Conservation (phyloP, 2,329 filamentous ascomycete genomes). For the Achaetomium macrosporum region DNA sequence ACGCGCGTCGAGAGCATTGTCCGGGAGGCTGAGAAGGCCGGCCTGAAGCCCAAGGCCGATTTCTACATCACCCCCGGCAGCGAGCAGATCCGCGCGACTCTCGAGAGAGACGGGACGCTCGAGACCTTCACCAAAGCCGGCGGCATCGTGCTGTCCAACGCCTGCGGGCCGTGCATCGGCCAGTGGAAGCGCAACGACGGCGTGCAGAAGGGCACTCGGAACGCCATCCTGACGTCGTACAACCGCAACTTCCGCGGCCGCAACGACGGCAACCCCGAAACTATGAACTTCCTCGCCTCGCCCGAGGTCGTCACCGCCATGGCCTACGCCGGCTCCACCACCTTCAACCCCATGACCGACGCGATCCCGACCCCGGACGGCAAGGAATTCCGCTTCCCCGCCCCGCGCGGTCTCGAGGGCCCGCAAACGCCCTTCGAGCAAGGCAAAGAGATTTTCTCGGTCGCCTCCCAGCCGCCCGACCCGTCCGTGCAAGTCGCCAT, state of each 20-base stretch:
- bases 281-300: constrained; percentile 98
- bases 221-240: constrained; percentile 95
- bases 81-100: constrained; percentile 91
- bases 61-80: constrained; percentile 97
- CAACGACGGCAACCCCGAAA: constrained; percentile 93
- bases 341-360: constrained; percentile 95
- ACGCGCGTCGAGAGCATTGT: constrained; percentile 88
- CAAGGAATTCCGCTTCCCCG: constrained; percentile 74
- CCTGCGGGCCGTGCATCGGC: constrained; percentile 88
- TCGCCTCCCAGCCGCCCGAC: constrained; percentile 66
- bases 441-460: constrained; percentile 69
- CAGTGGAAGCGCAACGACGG: constrained; percentile 93
- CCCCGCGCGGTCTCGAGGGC: constrained; percentile 65
- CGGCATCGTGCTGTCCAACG: constrained; percentile 86
- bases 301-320: constrained; percentile 96
- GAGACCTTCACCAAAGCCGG: constrained; percentile 81
- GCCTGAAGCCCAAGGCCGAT: constrained; percentile 78
- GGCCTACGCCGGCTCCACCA: constrained; percentile 85
- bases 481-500: constrained; percentile 67
- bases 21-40: constrained; percentile 83
- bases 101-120: constrained; percentile 83
- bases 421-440: constrained; percentile 63
- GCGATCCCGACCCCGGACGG: constrained; percentile 73
- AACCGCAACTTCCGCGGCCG: constrained; percentile 97
- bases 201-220: constrained; percentile 74